Conservation (phyloP, 352 stramenopile genomes). For the Phytophthora hybrid region DNA sequence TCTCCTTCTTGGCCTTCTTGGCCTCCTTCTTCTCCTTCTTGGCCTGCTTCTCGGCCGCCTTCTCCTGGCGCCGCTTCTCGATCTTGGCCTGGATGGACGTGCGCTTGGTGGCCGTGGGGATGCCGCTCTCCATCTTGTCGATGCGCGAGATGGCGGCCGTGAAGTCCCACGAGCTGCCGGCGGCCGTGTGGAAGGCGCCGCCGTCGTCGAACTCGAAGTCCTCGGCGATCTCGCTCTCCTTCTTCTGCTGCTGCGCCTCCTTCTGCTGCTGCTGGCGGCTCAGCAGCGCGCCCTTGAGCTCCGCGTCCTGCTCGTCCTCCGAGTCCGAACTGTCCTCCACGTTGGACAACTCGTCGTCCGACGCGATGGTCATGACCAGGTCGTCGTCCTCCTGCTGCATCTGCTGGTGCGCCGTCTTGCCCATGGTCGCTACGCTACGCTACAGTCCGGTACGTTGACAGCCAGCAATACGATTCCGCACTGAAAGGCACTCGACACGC, state of each 20-base stretch:
- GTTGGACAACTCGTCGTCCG: constrained; percentile 82
- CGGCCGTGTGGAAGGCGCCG: constrained; percentile 52
- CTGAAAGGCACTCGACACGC: not conserved
- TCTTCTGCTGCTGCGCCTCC: constrained; percentile 49
- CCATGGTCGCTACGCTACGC: constrained; percentile 23
- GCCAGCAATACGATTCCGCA: constrained; percentile 29
- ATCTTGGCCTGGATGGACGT: constrained; percentile 91
- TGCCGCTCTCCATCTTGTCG: constrained; percentile 73
- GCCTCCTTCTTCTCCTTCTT: constrained; percentile 64
- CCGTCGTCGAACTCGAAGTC: constrained; percentile 89
- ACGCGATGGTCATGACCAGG: constrained; percentile 91
- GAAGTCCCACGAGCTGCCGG: constrained; percentile 88
- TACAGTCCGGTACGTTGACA: constrained; percentile 2
- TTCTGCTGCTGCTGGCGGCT: constrained; percentile 67
- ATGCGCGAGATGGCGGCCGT: constrained; percentile 89
- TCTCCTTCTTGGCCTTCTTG: constrained; percentile 46
- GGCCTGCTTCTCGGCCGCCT: constrained; percentile 61
- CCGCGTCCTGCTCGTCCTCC: constrained; percentile 50
- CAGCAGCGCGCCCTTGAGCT: constrained; percentile 72
- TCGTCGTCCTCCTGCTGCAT: constrained; percentile 53
- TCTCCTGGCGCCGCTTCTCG: constrained; percentile 83
- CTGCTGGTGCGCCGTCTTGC: constrained; percentile 15
- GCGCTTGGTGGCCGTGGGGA: constrained; percentile 68
- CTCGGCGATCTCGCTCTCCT: constrained; percentile 75
- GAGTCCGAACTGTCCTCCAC: constrained; percentile 83